Base-by-base conservation (phyloP, 345 rosid genomes). In the Arabidopsis arenosa region DNA sequence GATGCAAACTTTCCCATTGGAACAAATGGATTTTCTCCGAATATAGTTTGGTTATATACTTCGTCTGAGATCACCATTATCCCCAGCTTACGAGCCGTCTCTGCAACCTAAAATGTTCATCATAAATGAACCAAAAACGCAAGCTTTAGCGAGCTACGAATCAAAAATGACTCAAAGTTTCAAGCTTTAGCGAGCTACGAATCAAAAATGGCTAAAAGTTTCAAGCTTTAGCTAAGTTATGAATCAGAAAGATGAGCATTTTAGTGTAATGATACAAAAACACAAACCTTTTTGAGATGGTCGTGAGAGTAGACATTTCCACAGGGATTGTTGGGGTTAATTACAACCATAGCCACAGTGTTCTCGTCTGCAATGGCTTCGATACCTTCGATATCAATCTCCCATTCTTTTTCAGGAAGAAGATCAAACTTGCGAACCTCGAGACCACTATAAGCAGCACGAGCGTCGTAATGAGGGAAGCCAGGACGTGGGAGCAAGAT, bases 31-130 rank as follows among this genome's bases (percentile, higher is more conserved):
- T 70, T 80, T 6, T 48, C 74, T 55, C 96, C 93, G 54, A 84
- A 88, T 21, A 74, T 57, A 7, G 87, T 67, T 18, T 84, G 85
- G 7, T 35, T 83, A 48, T 87, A 87, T 4, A 84, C 91, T 72
- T 90, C 93, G 66, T 88, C 89, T 32, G 87, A 39, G n/a, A 88
- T 86, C 82, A 90, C 93, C 61, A 85, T 26, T 18, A 81, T 84
- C 53, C 89, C 84, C 47, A 90, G 81, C 84, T 81, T 82, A 62
- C 78, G 44, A n/a, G 91, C 90, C 2, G 77, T 88, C 81, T 90
- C 90, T 12, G 91, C 90, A 33, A 89, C 63, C 91, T 89, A 28
- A 28, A 28, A 23, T 2, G 26, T 23, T 23, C 26, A 23, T 23
- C 26, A 23, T 23, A 23, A 23, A 28, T 3, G 4, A 28, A 28